Base-by-base conservation (phyloP, 169 alveolate species). In the Cryptosporidium tyzzeri region DNA sequence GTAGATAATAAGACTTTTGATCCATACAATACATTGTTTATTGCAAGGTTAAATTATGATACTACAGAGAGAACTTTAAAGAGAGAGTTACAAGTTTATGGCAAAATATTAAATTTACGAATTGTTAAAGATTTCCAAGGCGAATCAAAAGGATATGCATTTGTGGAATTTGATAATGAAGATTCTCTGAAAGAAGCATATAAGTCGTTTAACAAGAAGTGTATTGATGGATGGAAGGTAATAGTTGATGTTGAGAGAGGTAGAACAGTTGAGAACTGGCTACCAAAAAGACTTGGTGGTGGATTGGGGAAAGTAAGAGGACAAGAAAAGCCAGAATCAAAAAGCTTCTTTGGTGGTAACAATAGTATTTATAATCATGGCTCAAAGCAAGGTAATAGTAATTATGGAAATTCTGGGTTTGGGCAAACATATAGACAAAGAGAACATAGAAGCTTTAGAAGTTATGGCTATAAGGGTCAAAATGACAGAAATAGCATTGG, bases 241-340 rank as follows among this genome's bases (percentile, higher is more conserved):
- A 65, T 93, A 37, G 96, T 95, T 7, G 98, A 96, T 86, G 93
- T 74, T 45, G 98, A 96, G 84, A 91, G 96, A 51, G 97, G 97
- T 23, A 86, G 98, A 85, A 94, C 95, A 16, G 94, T 91, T 65
- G 84, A 84, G 33, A 93, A 93, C 67, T 96, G 95, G 94, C 85
- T 89, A 50, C 98, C 97, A 18, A 93, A 93, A 45, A 94, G 96
- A 91, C 93, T 93, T 31, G 97, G 97, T 16, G 97, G 97, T 21
- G 97, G 97, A n/a, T 89, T 92, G 69, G 98, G 98, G 14, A 92
- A 12, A 39, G 37, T 65, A 29, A 59, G 89, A 62, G 89, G 89
- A 9, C 37, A 26, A 37, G 89, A 80, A 55, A 53, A 33, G 35
- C 23, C n/a, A 9, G 18, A 9, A 21, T 21, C 29, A 23, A 55